Conservation (phyloP, 495 filamentous ascomycete species). For the Daldinia decipiens region DNA sequence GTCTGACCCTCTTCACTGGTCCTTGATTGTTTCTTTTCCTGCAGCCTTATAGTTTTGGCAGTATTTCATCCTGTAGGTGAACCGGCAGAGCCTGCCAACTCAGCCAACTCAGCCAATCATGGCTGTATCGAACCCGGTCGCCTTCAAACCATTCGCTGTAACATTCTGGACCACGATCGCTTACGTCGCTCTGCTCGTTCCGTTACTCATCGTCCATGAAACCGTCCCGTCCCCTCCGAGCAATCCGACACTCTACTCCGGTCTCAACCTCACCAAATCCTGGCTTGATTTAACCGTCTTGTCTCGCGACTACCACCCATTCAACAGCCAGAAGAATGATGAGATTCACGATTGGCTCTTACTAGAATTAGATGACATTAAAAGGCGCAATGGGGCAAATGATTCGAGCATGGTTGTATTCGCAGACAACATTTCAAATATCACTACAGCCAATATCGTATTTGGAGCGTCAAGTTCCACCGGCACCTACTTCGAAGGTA, state of each 20-base stretch:
- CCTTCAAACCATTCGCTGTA: slow-evolving; percentile 70
- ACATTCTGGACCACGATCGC: slow-evolving; percentile 75
- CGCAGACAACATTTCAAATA: slow-evolving; percentile 82
- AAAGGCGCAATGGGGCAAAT: slow-evolving; percentile 62
- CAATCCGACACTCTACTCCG: slow-evolving; percentile 63
- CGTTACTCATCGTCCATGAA: slow-evolving; percentile 78
- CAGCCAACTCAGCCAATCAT: slow-evolving; percentile 37
- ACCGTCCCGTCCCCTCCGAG: slow-evolving; percentile 75
- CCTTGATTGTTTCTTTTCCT: slow-evolving; percentile 23
- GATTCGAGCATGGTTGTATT: slow-evolving; percentile 69
- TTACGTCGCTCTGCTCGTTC: slow-evolving; percentile 75
- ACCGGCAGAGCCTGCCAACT: slow-evolving; percentile 23
- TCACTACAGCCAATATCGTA: slow-evolving; percentile 59
- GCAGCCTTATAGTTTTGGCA: slow-evolving; percentile 33
- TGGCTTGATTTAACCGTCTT: slow-evolving; percentile 85
- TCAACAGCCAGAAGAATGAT: slow-evolving; percentile 86
- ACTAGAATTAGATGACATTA: slow-evolving; percentile 71
- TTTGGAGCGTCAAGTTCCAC: slow-evolving; percentile 26
- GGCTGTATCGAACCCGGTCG: slow-evolving; percentile 58
- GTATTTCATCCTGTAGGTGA: slow-evolving; percentile 31
- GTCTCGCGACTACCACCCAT: slow-evolving; percentile 83
- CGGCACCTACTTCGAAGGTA: slow-evolving; percentile 88
- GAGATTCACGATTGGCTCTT: slow-evolving; percentile 82
- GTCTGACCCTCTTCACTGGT: slow-evolving; percentile 25
- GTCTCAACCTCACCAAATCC: slow-evolving; percentile 81